Evolutionary conservation across 202 grass and related monocot species (phyloP), one percentile per base, ranked within the genome.

Genomic region (Sporobolus alterniflorus): DNA sequence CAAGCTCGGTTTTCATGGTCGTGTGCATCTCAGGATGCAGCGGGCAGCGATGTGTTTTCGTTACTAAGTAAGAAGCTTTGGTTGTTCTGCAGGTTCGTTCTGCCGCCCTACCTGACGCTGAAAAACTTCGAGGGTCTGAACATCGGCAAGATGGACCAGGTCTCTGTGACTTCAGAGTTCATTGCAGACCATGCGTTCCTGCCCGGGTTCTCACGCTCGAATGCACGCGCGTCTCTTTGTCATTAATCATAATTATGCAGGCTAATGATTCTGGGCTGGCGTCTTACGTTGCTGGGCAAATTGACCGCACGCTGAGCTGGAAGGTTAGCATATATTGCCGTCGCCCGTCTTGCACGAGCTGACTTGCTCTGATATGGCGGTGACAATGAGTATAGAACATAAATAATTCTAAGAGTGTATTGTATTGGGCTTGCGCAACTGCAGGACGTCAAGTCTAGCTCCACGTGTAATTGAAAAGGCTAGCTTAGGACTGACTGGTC

Each of bases 51-150:
- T 62, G 59, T 13, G 30, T 62, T 62, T 30, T 28, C 59, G 59
- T 30, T 17, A 31, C 17, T 62, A 31, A 33, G 7, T n/a, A 18
- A 17, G 30, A 33, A 33, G 17, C 61, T 64, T 22, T 74, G 26
- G 18, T 88, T 77, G 18, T 88, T 77, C 82, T 91, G 75, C 91
- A 96, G 96, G 75, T 99, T 99, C 77, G 85, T 84, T 39, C 78
- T 99, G 86, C 96, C 96, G 69, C 96, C 93, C 49, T 30, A 89
- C 84, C 80, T 99, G 89, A 83, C 87, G 5, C 89, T 99, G 26
- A 99, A 99, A 73, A 99, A 96, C 85, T 99, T 96, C 67, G 96
- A 99, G 75, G 89, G 90, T 6, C 16, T 98, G 76, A 69, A 98
- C 84, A 88, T 98, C 17, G 94, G 91, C 17, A 92, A 77, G 73